Conservation (phyloP, 2,329 filamentous ascomycete species). For the Colletotrichum aenigma region DNA sequence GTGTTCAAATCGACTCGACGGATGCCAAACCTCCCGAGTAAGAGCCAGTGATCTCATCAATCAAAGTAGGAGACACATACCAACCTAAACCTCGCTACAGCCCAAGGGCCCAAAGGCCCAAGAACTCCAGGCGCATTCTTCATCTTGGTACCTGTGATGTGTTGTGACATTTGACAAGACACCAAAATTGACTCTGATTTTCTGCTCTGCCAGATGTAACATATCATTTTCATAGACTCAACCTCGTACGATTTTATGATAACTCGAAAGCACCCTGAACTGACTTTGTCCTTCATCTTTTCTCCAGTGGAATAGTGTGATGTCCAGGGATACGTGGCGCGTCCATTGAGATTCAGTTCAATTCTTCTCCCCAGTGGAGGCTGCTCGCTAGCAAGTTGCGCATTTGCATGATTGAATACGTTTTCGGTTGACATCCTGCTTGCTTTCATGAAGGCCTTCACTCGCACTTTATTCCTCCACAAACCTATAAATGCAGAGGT, state of each 20-base stretch:
- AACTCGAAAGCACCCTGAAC: accelerated
- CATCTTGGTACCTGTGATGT: no score
- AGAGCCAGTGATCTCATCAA: neutral
- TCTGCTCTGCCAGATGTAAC: neutral
- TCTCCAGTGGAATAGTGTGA: neutral
- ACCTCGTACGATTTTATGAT: neutral
- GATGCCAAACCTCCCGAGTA: neutral
- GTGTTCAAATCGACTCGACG: neutral
- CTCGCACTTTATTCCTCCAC: accelerated
- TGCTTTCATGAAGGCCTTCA: neutral
- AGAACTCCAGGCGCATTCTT: accelerated
- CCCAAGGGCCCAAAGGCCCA: neutral
- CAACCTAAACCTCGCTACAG: neutral
- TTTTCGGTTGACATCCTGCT: neutral
- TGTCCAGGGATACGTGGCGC: neutral
- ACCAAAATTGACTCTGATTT: neutral
- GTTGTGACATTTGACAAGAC: no score
- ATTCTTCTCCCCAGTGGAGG: neutral
- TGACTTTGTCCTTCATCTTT: neutral
- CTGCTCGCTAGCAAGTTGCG: neutral
- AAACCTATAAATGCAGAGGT: neutral
- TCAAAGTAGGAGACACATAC: neutral
- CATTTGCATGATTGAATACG: neutral
- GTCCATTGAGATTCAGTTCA: neutral
- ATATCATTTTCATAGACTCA: neutral